phyloP scores from a whole-genome alignment of 192 early-diverging fungal species.

The Backusella sp. region DNA sequence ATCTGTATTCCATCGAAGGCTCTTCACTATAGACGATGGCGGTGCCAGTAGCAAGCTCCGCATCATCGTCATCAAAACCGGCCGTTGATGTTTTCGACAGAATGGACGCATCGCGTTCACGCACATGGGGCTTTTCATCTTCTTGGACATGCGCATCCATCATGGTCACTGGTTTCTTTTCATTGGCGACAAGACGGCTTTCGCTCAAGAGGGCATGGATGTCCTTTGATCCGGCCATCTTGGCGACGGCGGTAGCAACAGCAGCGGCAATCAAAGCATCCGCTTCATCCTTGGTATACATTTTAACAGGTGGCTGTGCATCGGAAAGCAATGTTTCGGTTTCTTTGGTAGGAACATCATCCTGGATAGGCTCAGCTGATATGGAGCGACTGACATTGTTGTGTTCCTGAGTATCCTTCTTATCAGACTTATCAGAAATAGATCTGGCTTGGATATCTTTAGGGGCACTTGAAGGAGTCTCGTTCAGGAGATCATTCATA shows the following conservation, averaged over 20 bases:
- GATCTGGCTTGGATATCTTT: background rate
- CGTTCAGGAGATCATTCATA: background rate
- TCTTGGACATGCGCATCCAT: background rate
- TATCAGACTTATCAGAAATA: background rate
- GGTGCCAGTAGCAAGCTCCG: background rate
- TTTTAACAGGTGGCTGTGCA: background rate
- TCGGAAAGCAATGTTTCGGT: background rate
- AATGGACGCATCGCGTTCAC: background rate
- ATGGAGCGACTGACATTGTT: background rate
- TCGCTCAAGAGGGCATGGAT: background rate
- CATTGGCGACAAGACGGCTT: background rate
- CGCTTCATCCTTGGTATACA: constrained; percentile 9
- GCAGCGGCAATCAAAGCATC: constrained; percentile 30
- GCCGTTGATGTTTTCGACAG: background rate
- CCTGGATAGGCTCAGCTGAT: background rate
- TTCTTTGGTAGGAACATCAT: background rate
- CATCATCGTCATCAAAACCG: background rate
- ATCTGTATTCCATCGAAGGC: background rate
- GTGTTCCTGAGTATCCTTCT: background rate
- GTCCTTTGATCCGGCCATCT: background rate
- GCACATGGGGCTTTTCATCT: background rate
- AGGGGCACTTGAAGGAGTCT: background rate
- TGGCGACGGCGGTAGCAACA: constrained; percentile 25
- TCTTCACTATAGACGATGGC: background rate
- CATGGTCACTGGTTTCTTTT: background rate